These are phyloP conservation scores for Aspergillus chevalieri DNA, from an alignment of 2,329 filamentous ascomycete genomes.

Conservation along the genomic window DNA sequence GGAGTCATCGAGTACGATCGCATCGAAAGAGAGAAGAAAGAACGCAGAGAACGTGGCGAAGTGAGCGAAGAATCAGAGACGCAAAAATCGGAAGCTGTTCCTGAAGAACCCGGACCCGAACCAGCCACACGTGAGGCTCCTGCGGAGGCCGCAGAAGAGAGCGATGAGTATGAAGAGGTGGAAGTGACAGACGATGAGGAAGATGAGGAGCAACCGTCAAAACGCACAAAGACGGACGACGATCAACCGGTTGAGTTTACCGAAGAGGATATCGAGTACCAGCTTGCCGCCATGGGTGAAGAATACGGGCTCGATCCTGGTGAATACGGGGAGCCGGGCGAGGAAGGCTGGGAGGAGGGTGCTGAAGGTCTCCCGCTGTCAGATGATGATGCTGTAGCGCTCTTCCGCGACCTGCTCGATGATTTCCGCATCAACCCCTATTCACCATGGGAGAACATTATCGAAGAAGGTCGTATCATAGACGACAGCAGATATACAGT, in stretches of 20 bases:
- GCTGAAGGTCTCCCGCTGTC: slow-evolving; percentile 65
- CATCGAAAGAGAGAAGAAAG: slow-evolving; percentile 65
- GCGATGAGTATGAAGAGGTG: slow-evolving; percentile 70
- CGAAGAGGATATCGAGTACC: slow-evolving; percentile 90
- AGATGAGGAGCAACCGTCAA: slow-evolving; percentile 49
- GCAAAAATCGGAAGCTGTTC: slow-evolving; percentile 11
- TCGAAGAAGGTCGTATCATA: slow-evolving; percentile 74
- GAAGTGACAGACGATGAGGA: slow-evolving; percentile 61
- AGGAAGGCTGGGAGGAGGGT: slow-evolving; percentile 60
- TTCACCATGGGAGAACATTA: slow-evolving; percentile 81
- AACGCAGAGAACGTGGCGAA: slow-evolving; percentile 43
- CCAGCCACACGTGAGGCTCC: slow-evolving; percentile 17
- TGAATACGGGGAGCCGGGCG: slow-evolving; percentile 62
- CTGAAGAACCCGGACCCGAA: slow-evolving; percentile 4
- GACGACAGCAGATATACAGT: slow-evolving; percentile 84
- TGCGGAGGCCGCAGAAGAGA: slow-evolving; percentile 44
- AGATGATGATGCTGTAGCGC: slow-evolving; percentile 65
- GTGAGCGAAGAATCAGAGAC: slow-evolving; percentile 16
- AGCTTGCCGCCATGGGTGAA: slow-evolving; percentile 81
- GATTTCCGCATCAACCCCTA: slow-evolving; percentile 81
- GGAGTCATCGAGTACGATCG: slow-evolving; percentile 62
- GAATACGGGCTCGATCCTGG: slow-evolving; percentile 74
- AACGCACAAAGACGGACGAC: slow-evolving; percentile 49
- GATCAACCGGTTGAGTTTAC: slow-evolving; percentile 68
- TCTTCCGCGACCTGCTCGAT: slow-evolving; percentile 82